Percentiles rank a stretch among this genome's conserved stretches.
Conservation (phyloP, 2,329 filamentous ascomycete species). For the Pleomassaria siparia region DNA sequence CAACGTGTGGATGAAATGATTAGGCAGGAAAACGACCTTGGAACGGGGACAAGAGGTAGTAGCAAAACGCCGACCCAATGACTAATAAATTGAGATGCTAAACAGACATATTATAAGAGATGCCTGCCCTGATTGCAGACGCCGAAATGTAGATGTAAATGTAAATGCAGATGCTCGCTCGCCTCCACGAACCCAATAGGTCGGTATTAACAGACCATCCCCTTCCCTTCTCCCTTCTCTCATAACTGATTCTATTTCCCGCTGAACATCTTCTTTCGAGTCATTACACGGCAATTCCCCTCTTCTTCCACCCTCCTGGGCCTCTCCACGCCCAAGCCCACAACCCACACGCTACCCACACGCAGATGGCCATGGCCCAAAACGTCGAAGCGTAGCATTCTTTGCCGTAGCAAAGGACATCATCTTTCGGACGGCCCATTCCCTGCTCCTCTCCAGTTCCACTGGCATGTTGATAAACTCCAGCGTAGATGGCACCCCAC, state of each 20-base stretch:
- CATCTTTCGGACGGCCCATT: conserved; percentile 36
- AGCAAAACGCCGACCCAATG: neutral
- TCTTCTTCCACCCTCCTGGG: conserved; percentile 70
- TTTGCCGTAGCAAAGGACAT: conserved; percentile 75
- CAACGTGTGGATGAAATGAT: no score
- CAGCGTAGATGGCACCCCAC: conserved; percentile 88
- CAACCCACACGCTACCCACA: conserved; percentile 70
- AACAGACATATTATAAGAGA: neutral
- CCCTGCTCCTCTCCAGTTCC: conserved; percentile 41
- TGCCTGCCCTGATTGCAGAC: neutral
- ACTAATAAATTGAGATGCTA: neutral
- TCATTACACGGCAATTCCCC: conserved; percentile 68
- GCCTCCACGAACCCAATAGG: neutral
- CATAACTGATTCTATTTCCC: neutral
- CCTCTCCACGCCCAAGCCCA: conserved; percentile 79
- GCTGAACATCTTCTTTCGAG: neutral
- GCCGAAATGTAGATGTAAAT: neutral
- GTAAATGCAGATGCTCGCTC: neutral
- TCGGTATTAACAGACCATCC: neutral
- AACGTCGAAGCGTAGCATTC: conserved; percentile 80
- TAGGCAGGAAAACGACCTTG: no score
- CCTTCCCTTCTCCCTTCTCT: neutral
- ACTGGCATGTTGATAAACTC: conserved; percentile 72
- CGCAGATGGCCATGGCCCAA: conserved; percentile 81
- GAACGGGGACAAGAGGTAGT: no score